Conservation (phyloP, 2,329 filamentous ascomycete genomes). For the Neofusicoccum ribis region DNA sequence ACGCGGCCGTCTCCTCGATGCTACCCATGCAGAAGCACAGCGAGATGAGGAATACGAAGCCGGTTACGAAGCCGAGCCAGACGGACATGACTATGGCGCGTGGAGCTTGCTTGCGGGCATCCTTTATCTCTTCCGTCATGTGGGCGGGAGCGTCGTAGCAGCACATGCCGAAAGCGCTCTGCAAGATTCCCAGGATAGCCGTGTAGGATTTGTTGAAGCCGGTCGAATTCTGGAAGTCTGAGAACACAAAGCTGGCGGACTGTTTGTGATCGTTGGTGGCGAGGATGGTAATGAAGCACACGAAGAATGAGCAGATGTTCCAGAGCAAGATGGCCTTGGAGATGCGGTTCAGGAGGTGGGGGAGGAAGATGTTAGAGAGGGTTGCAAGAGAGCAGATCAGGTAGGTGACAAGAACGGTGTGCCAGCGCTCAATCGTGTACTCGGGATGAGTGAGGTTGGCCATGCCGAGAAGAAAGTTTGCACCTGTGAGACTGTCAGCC, state of each 20-base stretch:
- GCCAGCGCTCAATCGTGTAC: constrained; percentile 58
- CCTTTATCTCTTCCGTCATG: constrained; percentile 58
- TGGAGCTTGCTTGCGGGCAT: constrained; percentile 53
- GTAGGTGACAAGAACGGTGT: constrained; percentile 56
- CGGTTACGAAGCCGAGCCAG: constrained; percentile 47
- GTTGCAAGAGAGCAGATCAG: constrained; percentile 48
- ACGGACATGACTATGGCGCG: constrained; percentile 50
- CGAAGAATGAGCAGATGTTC: constrained; percentile 56
- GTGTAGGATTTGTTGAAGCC: constrained; percentile 54
- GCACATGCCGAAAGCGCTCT: constrained; percentile 58
- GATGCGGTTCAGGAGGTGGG: constrained; percentile 53
- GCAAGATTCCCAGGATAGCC: constrained; percentile 55
- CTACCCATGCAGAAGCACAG: constrained; percentile 56
- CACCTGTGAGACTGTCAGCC: constrained; percentile 24
- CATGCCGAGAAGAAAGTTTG: constrained; percentile 58
- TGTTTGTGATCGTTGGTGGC: constrained; percentile 57
- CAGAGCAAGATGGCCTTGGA: constrained; percentile 53
- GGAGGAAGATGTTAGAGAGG: constrained; percentile 51
- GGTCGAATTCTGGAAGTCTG: constrained; percentile 55
- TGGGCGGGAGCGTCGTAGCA: constrained; percentile 53
- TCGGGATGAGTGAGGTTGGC: constrained; percentile 54
- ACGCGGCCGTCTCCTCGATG: constrained; percentile 47
- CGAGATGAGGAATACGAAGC: constrained; percentile 50
- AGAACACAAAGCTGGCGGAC: constrained; percentile 56
- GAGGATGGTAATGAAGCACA: constrained; percentile 54